Conservation (phyloP, 164 flowering plant genomes). For the Liriodendron chinense region DNA sequence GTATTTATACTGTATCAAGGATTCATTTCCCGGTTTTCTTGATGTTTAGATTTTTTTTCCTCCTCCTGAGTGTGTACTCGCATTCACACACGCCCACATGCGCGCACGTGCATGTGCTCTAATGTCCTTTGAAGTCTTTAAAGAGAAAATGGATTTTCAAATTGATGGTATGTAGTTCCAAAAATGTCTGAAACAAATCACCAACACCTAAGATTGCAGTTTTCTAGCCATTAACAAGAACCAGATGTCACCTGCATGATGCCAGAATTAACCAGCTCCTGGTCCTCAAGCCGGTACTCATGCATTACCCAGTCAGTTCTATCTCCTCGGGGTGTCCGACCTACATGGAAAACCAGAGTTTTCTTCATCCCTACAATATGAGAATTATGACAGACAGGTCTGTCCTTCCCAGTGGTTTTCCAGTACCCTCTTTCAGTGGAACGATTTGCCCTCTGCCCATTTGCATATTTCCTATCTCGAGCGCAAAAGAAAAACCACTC, state of each 20-base stretch:
- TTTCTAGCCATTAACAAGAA: too few species aligned
- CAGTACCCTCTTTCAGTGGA: conserved; percentile 72
- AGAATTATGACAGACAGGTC: conserved; percentile 34
- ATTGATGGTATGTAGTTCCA: not conserved
- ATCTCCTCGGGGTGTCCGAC: conserved; percentile 57
- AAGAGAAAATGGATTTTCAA: too few species aligned
- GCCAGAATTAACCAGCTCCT: conserved; percentile 37
- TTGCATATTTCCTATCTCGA: conserved; percentile 56
- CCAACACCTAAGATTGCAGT: not conserved
- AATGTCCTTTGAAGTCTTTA: too few species aligned
- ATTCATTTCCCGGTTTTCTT: too few species aligned
- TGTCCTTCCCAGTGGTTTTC: conserved; percentile 90
- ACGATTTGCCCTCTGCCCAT: conserved; percentile 62
- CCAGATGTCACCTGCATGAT: conserved; percentile 45
- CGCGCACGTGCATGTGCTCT: too few species aligned
- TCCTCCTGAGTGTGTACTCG: too few species aligned
- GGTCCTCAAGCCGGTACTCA: conserved; percentile 70
- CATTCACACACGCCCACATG: too few species aligned
- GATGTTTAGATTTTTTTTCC: too few species aligned
- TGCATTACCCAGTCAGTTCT: conserved; percentile 95
- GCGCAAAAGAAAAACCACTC: conserved; percentile 92
- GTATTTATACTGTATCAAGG: too few species aligned
- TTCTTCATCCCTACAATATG: conserved; percentile 62
- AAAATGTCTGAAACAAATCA: not conserved
- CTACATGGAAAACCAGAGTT: conserved; percentile 67